phyloP scores from a whole-genome alignment of 441 rosid genomes.

The Pelargonium australe region DNA sequence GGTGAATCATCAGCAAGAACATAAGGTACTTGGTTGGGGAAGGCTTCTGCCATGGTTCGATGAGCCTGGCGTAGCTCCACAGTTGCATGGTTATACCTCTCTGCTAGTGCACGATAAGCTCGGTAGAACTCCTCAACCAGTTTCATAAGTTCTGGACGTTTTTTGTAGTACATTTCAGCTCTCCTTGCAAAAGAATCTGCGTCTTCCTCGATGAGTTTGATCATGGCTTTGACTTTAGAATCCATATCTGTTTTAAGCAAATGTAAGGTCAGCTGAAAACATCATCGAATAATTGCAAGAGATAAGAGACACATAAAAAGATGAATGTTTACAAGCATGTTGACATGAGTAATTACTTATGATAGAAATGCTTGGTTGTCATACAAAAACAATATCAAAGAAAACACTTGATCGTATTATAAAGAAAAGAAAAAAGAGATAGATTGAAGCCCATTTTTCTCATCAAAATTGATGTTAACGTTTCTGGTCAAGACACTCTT shows the following conservation, averaged over 20 bases:
- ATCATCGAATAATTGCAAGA: constrained; percentile 12
- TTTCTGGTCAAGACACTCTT: too few species aligned
- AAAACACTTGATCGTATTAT: too few species aligned
- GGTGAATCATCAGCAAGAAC: constrained; percentile 43
- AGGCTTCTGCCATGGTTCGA: constrained; percentile 58
- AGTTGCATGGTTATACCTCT: constrained; percentile 72
- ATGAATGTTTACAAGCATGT: background rate
- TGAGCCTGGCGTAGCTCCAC: constrained; percentile 66
- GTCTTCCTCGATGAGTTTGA: constrained; percentile 75
- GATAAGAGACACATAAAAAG: background rate
- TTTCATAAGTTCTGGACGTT: constrained; percentile 79
- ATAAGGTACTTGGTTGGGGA: constrained; percentile 56
- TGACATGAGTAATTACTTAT: background rate
- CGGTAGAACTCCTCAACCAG: constrained; percentile 72
- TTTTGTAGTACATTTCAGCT: constrained; percentile 78
- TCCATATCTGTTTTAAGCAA: constrained; percentile 55
- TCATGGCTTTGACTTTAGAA: constrained; percentile 67
- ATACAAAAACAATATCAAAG: too few species aligned
- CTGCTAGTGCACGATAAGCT: constrained; percentile 77
- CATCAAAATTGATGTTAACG: too few species aligned
- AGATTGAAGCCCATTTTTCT: too few species aligned
- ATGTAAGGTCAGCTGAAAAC: constrained; percentile 12
- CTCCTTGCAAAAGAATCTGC: constrained; percentile 81
- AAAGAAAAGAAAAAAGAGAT: too few species aligned
- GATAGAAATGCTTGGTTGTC: too few species aligned